Percentiles rank a stretch among this genome's conserved stretches.
phyloP scores from a whole-genome alignment of 805 yeast genomes.

The Candida quercuum region DNA sequence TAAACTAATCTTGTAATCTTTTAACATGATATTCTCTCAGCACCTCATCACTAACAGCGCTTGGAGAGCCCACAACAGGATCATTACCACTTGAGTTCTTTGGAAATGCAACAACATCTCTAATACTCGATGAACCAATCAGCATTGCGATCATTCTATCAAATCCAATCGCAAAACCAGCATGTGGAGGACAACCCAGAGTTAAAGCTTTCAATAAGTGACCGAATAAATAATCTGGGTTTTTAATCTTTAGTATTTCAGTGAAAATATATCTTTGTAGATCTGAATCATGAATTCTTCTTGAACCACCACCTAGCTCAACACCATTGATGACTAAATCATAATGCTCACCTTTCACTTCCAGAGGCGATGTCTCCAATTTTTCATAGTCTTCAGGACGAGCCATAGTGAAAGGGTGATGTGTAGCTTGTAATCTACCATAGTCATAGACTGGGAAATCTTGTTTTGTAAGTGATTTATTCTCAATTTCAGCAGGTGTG shows the following conservation, averaged over 20 bases:
- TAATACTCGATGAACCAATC: constrained; percentile 65
- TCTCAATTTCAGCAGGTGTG: constrained; percentile 54
- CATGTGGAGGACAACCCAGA: constrained; percentile 98
- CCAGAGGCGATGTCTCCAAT: constrained; percentile 49
- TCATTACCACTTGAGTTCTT: constrained; percentile 87
- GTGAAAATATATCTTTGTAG: constrained; percentile 73
- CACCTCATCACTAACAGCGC: constrained; percentile 45
- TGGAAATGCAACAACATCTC: constrained; percentile 96
- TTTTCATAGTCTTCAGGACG: constrained; percentile 59
- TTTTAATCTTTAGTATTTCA: constrained; percentile 50
- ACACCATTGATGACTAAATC: constrained; percentile 92
- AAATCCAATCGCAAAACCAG: constrained; percentile 93
- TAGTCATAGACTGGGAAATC: constrained; percentile 61
- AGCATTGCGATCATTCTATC: constrained; percentile 92
- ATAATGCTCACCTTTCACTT: constrained; percentile 84
- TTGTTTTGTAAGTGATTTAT: constrained; percentile 11
- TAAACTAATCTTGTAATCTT: constrained; percentile 14
- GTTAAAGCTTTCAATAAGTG: constrained; percentile 78
- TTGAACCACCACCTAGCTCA: constrained; percentile 95
- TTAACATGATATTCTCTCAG: constrained; percentile 51
- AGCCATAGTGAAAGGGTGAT: constrained; percentile 97
- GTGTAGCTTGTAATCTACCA: constrained; percentile 59
- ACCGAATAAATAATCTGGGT: constrained; percentile 68
- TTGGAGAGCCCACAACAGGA: constrained; percentile 83
- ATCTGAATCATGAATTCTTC: constrained; percentile 84